Percentiles rank a stretch among this genome's conserved stretches.
phyloP scores from a whole-genome alignment of 805 yeast genomes.

The Groenewaldozyma tartarivorans region DNA sequence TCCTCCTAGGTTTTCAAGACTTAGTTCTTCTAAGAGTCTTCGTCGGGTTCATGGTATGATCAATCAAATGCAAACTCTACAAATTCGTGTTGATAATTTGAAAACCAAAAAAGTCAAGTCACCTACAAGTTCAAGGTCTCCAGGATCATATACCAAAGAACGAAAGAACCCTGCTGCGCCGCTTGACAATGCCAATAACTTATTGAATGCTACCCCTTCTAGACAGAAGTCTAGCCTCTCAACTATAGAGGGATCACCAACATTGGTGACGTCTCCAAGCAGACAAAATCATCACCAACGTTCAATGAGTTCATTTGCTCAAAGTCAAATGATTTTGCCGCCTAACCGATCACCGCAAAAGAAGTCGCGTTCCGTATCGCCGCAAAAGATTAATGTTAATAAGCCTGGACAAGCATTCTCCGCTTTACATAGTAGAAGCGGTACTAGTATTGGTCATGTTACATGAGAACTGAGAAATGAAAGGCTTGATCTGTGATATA shows the following conservation, averaged over 20 bases:
- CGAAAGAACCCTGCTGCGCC: neutral
- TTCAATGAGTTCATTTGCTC: neutral
- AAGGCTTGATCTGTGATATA: too few relatives aligned
- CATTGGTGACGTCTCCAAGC: conserved; percentile 1
- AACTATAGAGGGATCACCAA: conserved; percentile 5
- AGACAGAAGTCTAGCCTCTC: neutral
- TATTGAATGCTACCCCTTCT: too few relatives aligned
- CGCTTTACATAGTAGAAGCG: neutral
- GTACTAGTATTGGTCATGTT: too few relatives aligned
- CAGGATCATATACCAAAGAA: neutral
- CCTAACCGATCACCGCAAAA: neutral
- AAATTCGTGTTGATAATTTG: conserved; percentile 22
- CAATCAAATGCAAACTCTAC: conserved; percentile 21
- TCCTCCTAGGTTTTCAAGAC: neutral
- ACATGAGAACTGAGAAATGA: too few relatives aligned
- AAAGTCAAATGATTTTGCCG: neutral
- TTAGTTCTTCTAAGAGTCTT: conserved; percentile 20
- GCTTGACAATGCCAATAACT: too few relatives aligned
- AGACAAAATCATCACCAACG: neutral
- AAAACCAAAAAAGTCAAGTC: conserved; percentile 13
- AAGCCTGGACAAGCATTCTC: neutral
- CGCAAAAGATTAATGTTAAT: conserved; percentile 1
- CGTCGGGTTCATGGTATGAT: conserved; percentile 24
- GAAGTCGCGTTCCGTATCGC: neutral
- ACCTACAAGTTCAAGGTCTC: conserved; percentile 5